Conservation (phyloP, 2,329 filamentous ascomycete species). For the Epichloe typhina region DNA sequence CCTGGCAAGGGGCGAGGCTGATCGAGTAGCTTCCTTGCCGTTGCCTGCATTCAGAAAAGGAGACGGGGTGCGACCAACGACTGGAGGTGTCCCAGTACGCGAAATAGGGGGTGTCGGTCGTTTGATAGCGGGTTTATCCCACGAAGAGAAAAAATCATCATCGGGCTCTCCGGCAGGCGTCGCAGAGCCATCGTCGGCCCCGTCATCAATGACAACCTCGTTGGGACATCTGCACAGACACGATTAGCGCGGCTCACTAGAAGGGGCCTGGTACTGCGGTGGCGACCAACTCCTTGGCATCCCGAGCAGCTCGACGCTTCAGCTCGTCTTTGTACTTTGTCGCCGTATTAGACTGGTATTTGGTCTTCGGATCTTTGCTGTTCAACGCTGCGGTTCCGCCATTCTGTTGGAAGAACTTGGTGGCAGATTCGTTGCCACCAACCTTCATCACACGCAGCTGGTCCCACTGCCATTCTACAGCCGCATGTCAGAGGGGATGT, state of each 20-base stretch:
- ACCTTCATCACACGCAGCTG: conserved; percentile 97
- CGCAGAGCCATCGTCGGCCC: conserved; percentile 51
- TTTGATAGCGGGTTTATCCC: conserved; percentile 97
- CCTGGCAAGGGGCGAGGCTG: conserved; percentile 69
- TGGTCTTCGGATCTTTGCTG: conserved; percentile 93
- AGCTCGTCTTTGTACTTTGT: conserved; percentile 97
- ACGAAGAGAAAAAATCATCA: conserved; percentile 99
- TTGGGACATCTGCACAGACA: conserved; percentile 52
- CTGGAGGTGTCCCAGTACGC: conserved; percentile 73
- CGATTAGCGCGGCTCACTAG: conserved; percentile 12
- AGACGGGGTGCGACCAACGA: conserved; percentile 70
- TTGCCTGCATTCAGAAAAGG: conserved; percentile 68
- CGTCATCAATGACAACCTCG: conserved; percentile 76
- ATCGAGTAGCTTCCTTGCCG: conserved; percentile 59
- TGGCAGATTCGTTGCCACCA: conserved; percentile 93
- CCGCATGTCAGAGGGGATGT: conserved; percentile 3
- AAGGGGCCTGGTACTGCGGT: too few relatives aligned
- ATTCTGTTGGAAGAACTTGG: conserved; percentile 95
- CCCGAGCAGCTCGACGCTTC: conserved; percentile 68
- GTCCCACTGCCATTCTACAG: conserved; percentile 91
- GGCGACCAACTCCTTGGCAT: conserved; percentile 63
- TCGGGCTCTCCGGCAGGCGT: conserved; percentile 77
- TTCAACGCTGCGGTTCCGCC: conserved; percentile 86
- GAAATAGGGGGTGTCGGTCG: conserved; percentile 92
- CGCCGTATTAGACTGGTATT: conserved; percentile 88